Evolutionary conservation across 805 yeast species (phyloP).

Genomic region (Pichia gijzeniarum): DNA sequence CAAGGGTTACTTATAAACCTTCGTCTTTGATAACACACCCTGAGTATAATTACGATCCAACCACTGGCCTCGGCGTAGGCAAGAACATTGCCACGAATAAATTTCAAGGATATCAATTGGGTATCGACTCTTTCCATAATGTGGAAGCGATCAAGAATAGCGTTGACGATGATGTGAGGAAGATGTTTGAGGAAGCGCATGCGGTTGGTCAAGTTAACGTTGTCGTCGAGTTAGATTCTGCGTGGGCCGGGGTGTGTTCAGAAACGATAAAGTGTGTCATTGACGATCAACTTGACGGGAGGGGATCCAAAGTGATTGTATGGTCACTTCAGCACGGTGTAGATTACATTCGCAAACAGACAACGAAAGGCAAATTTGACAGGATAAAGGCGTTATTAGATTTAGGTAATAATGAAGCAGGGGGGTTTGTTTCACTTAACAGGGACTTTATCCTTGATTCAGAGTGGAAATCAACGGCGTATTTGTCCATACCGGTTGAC

Average conservation of each 20-base stretch:
- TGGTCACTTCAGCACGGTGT: slow-evolving; percentile 12
- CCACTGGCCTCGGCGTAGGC: slow-evolving; percentile 19
- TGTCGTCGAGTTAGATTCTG: slow-evolving; percentile 63
- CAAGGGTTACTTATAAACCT: slow-evolving; percentile 62
- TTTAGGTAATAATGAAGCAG: neutral
- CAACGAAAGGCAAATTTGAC: slow-evolving; percentile 1
- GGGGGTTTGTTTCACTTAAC: slow-evolving; percentile 4
- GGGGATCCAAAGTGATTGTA: slow-evolving; percentile 3
- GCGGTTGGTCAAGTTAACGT: slow-evolving; percentile 63
- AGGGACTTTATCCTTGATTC: neutral
- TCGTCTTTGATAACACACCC: slow-evolving; percentile 45
- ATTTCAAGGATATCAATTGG: slow-evolving; percentile 48
- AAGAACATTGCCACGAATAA: slow-evolving; percentile 26
- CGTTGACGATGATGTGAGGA: slow-evolving; percentile 54
- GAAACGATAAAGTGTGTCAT: slow-evolving; percentile 33
- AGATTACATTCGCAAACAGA: neutral
- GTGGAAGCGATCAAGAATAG: slow-evolving; percentile 36
- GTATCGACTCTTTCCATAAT: slow-evolving; percentile 51
- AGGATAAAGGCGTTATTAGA: slow-evolving; percentile 8
- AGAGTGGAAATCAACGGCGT: slow-evolving; percentile 38
- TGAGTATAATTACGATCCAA: slow-evolving; percentile 53
- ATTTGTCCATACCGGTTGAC: slow-evolving; percentile 39
- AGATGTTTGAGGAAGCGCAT: slow-evolving; percentile 70
- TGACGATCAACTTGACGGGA: slow-evolving; percentile 14
- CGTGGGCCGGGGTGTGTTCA: slow-evolving; percentile 77